Percentiles rank a stretch among this genome's conserved stretches.
These are phyloP conservation scores for Aristolochia fimbriata DNA, from an alignment of 164 flowering plant species.

Conservation along the genomic window DNA sequence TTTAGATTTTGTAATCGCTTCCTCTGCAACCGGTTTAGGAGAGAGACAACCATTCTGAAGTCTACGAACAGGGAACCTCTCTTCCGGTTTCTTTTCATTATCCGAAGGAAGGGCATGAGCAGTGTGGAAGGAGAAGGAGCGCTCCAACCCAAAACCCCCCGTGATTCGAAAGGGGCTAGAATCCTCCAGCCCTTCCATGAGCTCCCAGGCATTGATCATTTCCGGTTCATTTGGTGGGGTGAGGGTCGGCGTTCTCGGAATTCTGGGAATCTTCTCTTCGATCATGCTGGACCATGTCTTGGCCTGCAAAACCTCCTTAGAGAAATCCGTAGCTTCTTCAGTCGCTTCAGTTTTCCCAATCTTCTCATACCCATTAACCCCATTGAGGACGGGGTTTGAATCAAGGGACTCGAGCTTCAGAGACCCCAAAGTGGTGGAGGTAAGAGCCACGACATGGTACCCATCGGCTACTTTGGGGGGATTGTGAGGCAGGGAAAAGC, in stretches of 20 bases:
- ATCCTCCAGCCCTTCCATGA: constrained; percentile 92
- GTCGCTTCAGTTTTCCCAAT: neutral
- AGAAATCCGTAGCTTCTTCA: constrained; percentile 14
- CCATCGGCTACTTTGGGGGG: constrained; percentile 25
- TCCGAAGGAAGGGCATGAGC: neutral
- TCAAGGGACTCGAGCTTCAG: constrained; percentile 23
- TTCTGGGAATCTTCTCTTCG: constrained; percentile 43
- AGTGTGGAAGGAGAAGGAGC: constrained; percentile 53
- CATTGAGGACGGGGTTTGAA: too few species aligned
- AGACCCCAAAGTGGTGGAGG: constrained; percentile 57
- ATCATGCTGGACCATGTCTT: constrained; percentile 70
- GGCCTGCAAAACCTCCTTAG: constrained; percentile 44
- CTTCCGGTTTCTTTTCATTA: neutral
- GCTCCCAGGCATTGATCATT: constrained; percentile 76
- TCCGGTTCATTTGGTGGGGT: constrained; percentile 90
- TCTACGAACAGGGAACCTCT: too few species aligned
- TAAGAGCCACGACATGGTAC: constrained; percentile 55
- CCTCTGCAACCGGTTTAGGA: constrained; percentile 30
- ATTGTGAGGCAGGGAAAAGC: constrained; percentile 41
- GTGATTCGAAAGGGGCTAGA: constrained; percentile 24
- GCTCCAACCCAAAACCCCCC: constrained; percentile 13
- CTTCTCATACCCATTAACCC: too few species aligned
- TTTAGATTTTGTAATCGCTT: neutral
- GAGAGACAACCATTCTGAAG: neutral
- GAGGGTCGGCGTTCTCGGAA: constrained; percentile 48